Conservation (phyloP, 2,329 filamentous ascomycete genomes). For the Aspergillus oerlinghausenensis region DNA sequence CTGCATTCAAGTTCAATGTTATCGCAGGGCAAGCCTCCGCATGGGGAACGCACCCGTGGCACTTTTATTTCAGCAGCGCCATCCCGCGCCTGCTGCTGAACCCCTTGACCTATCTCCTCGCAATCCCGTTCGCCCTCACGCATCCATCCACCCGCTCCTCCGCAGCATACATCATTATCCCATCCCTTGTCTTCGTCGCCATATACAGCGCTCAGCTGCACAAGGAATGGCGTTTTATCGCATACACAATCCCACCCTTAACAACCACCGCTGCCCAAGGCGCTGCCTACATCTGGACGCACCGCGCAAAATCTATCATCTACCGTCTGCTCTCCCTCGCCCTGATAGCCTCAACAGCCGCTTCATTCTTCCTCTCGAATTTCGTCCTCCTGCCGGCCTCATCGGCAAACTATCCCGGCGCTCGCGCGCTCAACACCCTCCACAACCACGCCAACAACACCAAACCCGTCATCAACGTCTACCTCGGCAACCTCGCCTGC, state of each 20-base stretch:
- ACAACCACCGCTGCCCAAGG: conserved; percentile 72
- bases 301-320: conserved; percentile 57
- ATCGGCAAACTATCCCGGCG: conserved; percentile 89
- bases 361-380: conserved; percentile 57
- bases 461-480: conserved; percentile 37
- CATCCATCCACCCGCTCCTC: conserved; percentile 49
- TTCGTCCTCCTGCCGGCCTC: conserved; percentile 74
- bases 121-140: conserved; percentile 48
- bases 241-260: conserved; percentile 77
- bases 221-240: conserved; percentile 93
- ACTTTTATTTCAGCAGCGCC: conserved; percentile 79
- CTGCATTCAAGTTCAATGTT: conserved; percentile 87
- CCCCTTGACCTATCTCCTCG: conserved; percentile 57
- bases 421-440: conserved; percentile 60
- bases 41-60: conserved; percentile 83
- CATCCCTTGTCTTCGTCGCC: conserved; percentile 66
- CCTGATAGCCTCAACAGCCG: conserved; percentile 57
- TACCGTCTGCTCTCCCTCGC: conserved; percentile 53
- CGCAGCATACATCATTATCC: conserved; percentile 55
- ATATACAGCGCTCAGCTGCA: conserved; percentile 87
- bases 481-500: conserved; percentile 58
- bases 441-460: conserved; percentile 30
- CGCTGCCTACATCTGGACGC: conserved; percentile 65
- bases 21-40: conserved; percentile 74
- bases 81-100: conserved; percentile 82